Evolutionary conservation across 306 rosid species (phyloP).

Genomic region (Abrus pulchellus): DNA sequence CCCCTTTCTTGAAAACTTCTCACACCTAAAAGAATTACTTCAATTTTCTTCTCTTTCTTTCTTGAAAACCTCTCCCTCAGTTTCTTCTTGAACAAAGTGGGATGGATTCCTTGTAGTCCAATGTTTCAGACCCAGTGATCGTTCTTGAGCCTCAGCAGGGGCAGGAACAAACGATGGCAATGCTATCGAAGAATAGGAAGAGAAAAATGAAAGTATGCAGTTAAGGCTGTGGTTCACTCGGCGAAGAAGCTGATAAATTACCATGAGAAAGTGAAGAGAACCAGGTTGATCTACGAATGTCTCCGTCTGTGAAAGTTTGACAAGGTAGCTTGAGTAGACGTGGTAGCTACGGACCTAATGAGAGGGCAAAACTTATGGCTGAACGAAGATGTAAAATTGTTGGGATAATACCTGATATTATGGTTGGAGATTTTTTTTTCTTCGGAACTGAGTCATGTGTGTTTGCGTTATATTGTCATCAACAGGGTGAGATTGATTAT

Average conservation of each 20-base stretch:
- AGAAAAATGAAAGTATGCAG: conserved; percentile 64
- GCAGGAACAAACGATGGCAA: conserved; percentile 45
- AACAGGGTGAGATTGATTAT: conserved; percentile 92
- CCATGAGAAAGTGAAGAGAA: conserved; percentile 64
- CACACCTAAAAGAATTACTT: too few species aligned
- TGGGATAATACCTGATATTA: conserved; percentile 85
- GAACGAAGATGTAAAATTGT: conserved; percentile 81
- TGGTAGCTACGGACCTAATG: conserved; percentile 69
- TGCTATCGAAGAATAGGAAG: conserved; percentile 15
- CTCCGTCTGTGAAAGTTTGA: conserved; percentile 57
- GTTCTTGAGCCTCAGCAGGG: conserved; percentile 56
- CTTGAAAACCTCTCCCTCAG: too few species aligned
- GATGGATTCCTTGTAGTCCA: background rate
- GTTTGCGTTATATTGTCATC: conserved; percentile 82
- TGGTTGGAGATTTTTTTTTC: conserved; percentile 78
- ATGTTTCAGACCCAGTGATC: conserved; percentile 48
- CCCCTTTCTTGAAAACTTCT: too few species aligned
- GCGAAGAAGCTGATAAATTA: conserved; percentile 59
- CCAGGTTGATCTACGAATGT: conserved; percentile 78
- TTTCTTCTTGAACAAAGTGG: too few species aligned
- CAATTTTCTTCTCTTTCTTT: too few species aligned
- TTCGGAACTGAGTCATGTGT: conserved; percentile 87
- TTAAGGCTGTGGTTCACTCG: conserved; percentile 65
- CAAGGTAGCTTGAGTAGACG: conserved; percentile 67
- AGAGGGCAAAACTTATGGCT: conserved; percentile 77